These are phyloP conservation scores for Gloeopeniophorella convolvens DNA, from an alignment of 768 basidiomycete genomes.

Conservation along the genomic window DNA sequence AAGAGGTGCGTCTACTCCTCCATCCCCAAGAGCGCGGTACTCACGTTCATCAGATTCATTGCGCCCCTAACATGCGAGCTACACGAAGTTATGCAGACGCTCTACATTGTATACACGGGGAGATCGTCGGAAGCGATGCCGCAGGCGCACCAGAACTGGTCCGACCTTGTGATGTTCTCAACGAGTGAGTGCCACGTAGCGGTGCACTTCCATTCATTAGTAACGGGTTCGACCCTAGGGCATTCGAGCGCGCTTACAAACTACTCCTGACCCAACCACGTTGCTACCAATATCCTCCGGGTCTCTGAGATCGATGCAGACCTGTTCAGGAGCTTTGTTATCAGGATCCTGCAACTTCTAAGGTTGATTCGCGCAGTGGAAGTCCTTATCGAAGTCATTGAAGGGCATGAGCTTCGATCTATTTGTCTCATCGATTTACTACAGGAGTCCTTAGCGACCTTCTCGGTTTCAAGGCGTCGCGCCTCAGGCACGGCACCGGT, in stretches of 20 bases:
- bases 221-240: neutral
- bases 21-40: too few relatives aligned
- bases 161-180: neutral
- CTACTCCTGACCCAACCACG: constrained; percentile 1
- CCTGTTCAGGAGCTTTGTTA: constrained; percentile 3
- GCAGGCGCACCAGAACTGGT: neutral
- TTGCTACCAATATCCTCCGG: neutral
- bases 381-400: neutral
- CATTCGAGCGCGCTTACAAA: constrained; percentile 1
- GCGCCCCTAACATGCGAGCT: neutral
- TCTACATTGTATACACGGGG: constrained; percentile 7
- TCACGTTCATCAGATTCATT: neutral
- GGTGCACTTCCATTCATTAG: neutral
- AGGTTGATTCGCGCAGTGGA: constrained; percentile 3
- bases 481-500: neutral
- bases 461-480: neutral
- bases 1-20: too few relatives aligned
- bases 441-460: neutral
- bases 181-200: neutral
- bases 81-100: constrained; percentile 3
- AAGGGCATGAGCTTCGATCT: too few relatives aligned
- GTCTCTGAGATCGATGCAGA: constrained; percentile 3
- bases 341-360: constrained; percentile 7
- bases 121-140: neutral
- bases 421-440: too few relatives aligned